These are phyloP conservation scores for Gnaphalium uliginosum DNA, from an alignment of 129 eudicot species.

Conservation along the genomic window DNA sequence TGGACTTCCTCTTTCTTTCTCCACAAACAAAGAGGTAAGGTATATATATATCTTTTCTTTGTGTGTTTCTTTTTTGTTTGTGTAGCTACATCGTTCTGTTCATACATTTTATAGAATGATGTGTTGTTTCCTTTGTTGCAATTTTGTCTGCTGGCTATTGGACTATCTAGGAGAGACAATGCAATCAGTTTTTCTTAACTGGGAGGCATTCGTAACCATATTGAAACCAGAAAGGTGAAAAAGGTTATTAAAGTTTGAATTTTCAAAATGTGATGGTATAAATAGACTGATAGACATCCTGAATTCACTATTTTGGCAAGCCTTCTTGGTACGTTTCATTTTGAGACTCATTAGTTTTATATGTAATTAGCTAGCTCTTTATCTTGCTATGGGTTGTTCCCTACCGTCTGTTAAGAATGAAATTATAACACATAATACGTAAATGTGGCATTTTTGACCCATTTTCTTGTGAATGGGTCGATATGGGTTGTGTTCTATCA, in stretches of 20 bases:
- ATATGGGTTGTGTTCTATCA: not conserved
- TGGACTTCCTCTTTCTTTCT: conserved; percentile 88
- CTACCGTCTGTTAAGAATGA: not conserved
- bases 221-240: conserved; percentile 34
- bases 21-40: conserved; percentile 72
- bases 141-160: conserved; percentile 28
- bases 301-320: conserved; percentile 1
- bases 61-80: not conserved
- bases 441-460: too few relatives aligned
- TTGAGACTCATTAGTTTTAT: too few relatives aligned
- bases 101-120: conserved; percentile 26
- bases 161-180: conserved; percentile 33
- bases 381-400: not conserved
- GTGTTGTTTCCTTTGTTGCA: conserved; percentile 27
- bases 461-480: not conserved
- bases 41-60: conserved; percentile 3
- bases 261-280: conserved; percentile 18
- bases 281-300: not conserved
- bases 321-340: not conserved
- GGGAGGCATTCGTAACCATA: conserved; percentile 36
- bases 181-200: conserved; percentile 31
- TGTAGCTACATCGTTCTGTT: conserved; percentile 12
- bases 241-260: not conserved
- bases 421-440: too few relatives aligned
- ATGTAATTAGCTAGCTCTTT: not conserved